Percentiles rank a stretch among this genome's conserved stretches.
Evolutionary conservation across 257 asterid species (phyloP).

Genomic region (Rauvolfia tetraphylla): DNA sequence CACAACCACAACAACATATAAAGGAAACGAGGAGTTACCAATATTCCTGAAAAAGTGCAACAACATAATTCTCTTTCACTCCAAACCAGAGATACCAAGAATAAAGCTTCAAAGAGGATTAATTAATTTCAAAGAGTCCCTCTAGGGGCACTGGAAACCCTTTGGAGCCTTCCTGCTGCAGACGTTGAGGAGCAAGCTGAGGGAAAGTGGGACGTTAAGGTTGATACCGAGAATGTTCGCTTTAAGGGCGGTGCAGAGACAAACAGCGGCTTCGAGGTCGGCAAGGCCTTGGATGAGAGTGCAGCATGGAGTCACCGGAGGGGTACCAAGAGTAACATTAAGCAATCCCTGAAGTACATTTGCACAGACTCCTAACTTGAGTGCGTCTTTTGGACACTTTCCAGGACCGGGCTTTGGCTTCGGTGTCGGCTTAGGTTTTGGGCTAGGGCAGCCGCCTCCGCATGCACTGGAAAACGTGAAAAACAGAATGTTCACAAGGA

Average conservation of each 20-base stretch:
- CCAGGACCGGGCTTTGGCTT: slow-evolving; percentile 21
- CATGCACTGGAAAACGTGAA: slow-evolving; percentile 40
- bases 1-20: too few relatives aligned
- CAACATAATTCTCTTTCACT: too few relatives aligned
- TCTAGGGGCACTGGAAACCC: slow-evolving; percentile 23
- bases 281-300: slow-evolving; percentile 23
- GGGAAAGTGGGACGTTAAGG: slow-evolving; percentile 29
- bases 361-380: slow-evolving; percentile 24
- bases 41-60: too few relatives aligned
- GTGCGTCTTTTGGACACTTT: slow-evolving; percentile 28
- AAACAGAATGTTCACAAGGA: slow-evolving; percentile 31
- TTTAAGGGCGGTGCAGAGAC: slow-evolving; percentile 38
- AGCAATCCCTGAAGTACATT: slow-evolving; percentile 23
- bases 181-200: slow-evolving; percentile 31
- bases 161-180: slow-evolving; percentile 27
- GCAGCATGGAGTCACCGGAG: slow-evolving; percentile 29
- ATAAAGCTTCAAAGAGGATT: too few relatives aligned
- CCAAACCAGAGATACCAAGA: too few relatives aligned
- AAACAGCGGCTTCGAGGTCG: slow-evolving; percentile 32
- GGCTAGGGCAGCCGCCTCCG: slow-evolving; percentile 24
- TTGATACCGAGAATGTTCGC: slow-evolving; percentile 29
- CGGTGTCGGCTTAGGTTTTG: slow-evolving; percentile 27
- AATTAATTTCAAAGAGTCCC: too few relatives aligned
- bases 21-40: too few relatives aligned
- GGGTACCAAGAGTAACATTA: slow-evolving; percentile 15